A percentile compares a stretch with the other conserved stretches of the same genome.
phyloP scores from a whole-genome alignment of 192 early-diverging fungal species.

The Umbelopsis ramanniana region DNA sequence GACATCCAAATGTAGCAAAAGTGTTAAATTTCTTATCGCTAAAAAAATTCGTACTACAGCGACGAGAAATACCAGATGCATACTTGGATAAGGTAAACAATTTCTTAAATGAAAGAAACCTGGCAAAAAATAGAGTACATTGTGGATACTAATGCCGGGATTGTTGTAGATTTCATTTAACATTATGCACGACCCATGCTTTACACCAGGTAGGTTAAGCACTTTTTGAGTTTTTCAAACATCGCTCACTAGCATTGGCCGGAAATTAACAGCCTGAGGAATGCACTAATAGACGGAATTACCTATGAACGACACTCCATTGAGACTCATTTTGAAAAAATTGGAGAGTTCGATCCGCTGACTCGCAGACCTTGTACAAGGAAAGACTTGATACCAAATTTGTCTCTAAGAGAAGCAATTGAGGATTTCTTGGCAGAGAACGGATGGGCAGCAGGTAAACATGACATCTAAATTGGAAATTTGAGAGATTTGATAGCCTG shows the following conservation, averaged over 20 bases:
- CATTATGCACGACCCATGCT: constrained; percentile 72
- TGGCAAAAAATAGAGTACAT: constrained; percentile 1
- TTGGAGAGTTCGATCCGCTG: constrained; percentile 86
- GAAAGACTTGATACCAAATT: constrained; percentile 72
- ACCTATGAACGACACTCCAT: constrained; percentile 79
- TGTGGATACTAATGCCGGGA: too few species aligned
- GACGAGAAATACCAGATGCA: constrained; percentile 42
- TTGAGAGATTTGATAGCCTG: too few species aligned
- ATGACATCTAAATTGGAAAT: too few species aligned
- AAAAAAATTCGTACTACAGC: constrained; percentile 15
- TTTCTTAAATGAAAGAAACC: neutral
- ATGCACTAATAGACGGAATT: constrained; percentile 65
- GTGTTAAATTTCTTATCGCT: too few species aligned
- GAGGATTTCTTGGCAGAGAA: constrained; percentile 65
- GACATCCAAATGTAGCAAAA: neutral
- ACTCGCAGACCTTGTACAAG: constrained; percentile 69
- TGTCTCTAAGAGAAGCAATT: constrained; percentile 70
- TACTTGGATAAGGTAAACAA: constrained; percentile 36
- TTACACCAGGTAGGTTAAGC: constrained; percentile 39
- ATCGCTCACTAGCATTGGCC: neutral
- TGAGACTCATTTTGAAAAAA: constrained; percentile 74
- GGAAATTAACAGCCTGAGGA: too few species aligned
- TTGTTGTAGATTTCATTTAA: constrained; percentile 75
- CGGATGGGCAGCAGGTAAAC: constrained; percentile 60
- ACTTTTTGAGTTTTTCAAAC: neutral